phyloP scores from a whole-genome alignment of 225 moss, liverwort and hornwort species.

The Polytrichum formosum region DNA sequence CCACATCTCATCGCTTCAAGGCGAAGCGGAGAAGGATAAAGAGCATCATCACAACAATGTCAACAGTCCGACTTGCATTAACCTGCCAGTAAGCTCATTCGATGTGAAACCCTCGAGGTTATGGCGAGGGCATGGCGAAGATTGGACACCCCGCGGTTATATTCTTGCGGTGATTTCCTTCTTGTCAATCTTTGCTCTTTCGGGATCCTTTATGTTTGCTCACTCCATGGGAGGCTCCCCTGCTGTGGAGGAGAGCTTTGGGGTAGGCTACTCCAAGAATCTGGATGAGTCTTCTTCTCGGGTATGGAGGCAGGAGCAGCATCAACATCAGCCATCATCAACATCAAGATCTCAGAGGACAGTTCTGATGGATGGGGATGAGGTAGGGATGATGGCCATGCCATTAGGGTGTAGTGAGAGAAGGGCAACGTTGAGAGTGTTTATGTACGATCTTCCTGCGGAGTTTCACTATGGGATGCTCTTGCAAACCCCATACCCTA shows the following conservation, averaged over 20 bases:
- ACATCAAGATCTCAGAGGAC: constrained; percentile 19
- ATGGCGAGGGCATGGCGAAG: constrained; percentile 11
- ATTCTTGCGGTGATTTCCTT: constrained; percentile 36
- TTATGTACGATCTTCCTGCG: constrained; percentile 70
- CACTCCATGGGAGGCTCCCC: constrained; percentile 21
- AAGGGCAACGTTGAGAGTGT: constrained; percentile 49
- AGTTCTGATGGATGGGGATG: constrained; percentile 5
- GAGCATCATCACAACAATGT: neutral
- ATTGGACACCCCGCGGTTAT: constrained; percentile 21
- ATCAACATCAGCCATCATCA: constrained; percentile 7
- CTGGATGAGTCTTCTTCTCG: constrained; percentile 5
- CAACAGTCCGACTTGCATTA: constrained; percentile 13
- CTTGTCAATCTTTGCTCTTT: constrained; percentile 46
- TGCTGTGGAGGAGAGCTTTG: constrained; percentile 15
- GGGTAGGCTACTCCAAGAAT: constrained; percentile 11
- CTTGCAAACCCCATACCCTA: constrained; percentile 17
- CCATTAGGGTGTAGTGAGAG: constrained; percentile 36
- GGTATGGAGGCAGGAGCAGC: neutral
- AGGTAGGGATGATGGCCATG: constrained; percentile 1
- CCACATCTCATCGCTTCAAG: too few relatives aligned
- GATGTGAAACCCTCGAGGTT: constrained; percentile 15
- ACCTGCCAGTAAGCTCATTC: constrained; percentile 4
- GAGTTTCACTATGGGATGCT: constrained; percentile 75
- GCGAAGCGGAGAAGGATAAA: too few relatives aligned
- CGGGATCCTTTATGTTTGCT: constrained; percentile 51